Evolutionary conservation across 148 eudicot species (phyloP).

Genomic region (Rhododendron molle): DNA sequence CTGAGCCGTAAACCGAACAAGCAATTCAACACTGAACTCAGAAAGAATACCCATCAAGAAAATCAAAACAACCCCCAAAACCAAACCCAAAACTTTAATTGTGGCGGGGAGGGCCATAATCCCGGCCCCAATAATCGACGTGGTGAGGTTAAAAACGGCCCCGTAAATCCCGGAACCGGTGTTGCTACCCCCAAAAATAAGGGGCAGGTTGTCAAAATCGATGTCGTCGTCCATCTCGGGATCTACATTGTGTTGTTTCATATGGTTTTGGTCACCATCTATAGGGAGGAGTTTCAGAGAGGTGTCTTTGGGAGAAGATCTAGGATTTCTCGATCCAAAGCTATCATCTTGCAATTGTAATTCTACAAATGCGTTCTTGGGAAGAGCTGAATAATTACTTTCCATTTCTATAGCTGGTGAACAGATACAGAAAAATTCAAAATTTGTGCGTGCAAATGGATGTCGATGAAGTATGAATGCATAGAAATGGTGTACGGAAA

Average conservation of each 20-base stretch:
- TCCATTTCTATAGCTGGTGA: slow-evolving; percentile 16
- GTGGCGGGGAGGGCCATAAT: slow-evolving; percentile 97
- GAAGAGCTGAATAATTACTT: slow-evolving; percentile 41
- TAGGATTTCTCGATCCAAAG: slow-evolving; percentile 13
- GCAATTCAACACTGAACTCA: slow-evolving; percentile 72
- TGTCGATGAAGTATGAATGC: not conserved
- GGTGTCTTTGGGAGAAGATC: slow-evolving; percentile 18
- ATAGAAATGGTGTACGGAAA: not conserved
- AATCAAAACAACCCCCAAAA: slow-evolving; percentile 61
- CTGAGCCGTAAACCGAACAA: slow-evolving; percentile 65
- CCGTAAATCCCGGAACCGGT: slow-evolving; percentile 69
- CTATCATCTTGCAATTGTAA: slow-evolving; percentile 31
- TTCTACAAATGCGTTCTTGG: slow-evolving; percentile 28
- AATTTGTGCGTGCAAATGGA: not conserved
- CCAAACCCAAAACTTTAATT: slow-evolving; percentile 82
- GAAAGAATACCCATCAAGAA: slow-evolving; percentile 82
- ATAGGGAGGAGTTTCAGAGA: slow-evolving; percentile 22
- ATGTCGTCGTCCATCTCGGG: slow-evolving; percentile 34
- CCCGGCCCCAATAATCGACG: slow-evolving; percentile 92
- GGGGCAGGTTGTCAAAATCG: slow-evolving; percentile 60
- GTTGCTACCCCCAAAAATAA: slow-evolving; percentile 47
- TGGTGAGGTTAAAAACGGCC: slow-evolving; percentile 88
- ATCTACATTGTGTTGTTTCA: slow-evolving; percentile 23
- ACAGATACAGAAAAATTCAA: not conserved
- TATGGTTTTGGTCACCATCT: slow-evolving; percentile 24